phyloP scores from a whole-genome alignment of 1,284 basidiomycete species.

The Heliocybe sulcata region DNA sequence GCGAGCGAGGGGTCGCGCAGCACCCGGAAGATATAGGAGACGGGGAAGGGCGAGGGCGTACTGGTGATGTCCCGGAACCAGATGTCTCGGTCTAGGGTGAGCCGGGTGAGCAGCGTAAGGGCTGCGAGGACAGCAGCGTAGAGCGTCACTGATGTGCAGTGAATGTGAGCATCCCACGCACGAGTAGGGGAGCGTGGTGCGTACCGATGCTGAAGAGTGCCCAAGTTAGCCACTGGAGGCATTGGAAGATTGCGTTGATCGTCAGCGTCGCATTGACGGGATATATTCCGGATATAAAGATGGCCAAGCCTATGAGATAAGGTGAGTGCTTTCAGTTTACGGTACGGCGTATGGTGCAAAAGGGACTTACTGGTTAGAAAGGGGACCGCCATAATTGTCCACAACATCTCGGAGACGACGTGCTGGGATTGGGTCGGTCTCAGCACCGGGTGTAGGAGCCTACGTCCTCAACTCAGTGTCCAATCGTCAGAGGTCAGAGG shows the following conservation, averaged over 20 bases:
- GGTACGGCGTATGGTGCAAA: background rate
- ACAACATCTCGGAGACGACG: background rate
- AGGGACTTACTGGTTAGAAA: background rate
- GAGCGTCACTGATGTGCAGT: too few species aligned
- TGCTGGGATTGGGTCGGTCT: background rate
- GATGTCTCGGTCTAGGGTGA: background rate
- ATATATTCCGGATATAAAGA: background rate
- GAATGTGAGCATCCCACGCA: too few species aligned
- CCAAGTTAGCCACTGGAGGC: background rate
- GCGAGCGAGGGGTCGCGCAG: background rate
- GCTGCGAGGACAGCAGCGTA: background rate
- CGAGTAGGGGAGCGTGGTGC: background rate
- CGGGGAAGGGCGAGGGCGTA: background rate
- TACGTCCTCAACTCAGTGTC: background rate
- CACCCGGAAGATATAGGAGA: background rate
- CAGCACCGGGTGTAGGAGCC: background rate
- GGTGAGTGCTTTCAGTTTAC: background rate
- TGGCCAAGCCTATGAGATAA: background rate
- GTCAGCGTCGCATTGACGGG: background rate
- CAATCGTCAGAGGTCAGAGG: background rate
- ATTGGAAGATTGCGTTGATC: background rate
- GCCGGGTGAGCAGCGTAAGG: background rate
- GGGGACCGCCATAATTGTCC: background rate
- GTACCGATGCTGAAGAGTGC: background rate
- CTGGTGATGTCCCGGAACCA: background rate